A percentile compares a stretch with the other conserved stretches of the same genome.
phyloP scores from a whole-genome alignment of 768 basidiomycete genomes.

The Lyophyllum semitale region DNA sequence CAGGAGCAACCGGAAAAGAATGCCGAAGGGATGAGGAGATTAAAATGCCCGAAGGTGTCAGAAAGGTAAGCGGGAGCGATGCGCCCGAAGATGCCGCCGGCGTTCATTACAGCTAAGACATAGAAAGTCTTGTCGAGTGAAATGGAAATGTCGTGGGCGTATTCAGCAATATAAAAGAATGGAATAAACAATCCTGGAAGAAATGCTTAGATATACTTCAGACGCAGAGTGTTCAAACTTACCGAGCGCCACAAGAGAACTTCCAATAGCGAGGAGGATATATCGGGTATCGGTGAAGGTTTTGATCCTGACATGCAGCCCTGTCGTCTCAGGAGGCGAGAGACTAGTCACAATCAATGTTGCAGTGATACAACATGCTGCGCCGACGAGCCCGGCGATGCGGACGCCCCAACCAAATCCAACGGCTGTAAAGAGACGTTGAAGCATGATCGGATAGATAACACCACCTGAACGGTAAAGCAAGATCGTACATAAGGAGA shows the following conservation, averaged over 20 bases:
- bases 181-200: conserved; percentile 67
- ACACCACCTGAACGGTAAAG: conserved; percentile 53
- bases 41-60: conserved; percentile 67
- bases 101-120: conserved; percentile 69
- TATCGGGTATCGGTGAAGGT: conserved; percentile 54
- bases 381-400: conserved; percentile 53
- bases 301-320: conserved; percentile 28
- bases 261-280: conserved; percentile 52
- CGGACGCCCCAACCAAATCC: conserved; percentile 69
- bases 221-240: conserved; percentile 18
- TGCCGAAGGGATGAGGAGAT: conserved; percentile 63
- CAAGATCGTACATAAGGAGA: not conserved
- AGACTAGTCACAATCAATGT: conserved; percentile 46
- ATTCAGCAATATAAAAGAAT: conserved; percentile 69
- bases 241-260: conserved; percentile 65
- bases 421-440: conserved; percentile 50
- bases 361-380: conserved; percentile 47
- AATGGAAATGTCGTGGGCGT: conserved; percentile 46
- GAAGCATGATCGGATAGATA: conserved; percentile 66
- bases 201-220: not conserved
- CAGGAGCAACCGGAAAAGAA: conserved; percentile 64
- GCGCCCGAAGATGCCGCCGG: conserved; percentile 65
- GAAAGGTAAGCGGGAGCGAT: conserved; percentile 64
- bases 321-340: conserved; percentile 27
- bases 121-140: conserved; percentile 45